phyloP scores from a whole-genome alignment of 2,329 filamentous ascomycete species.

The Beauveria scarabaeidicola region DNA sequence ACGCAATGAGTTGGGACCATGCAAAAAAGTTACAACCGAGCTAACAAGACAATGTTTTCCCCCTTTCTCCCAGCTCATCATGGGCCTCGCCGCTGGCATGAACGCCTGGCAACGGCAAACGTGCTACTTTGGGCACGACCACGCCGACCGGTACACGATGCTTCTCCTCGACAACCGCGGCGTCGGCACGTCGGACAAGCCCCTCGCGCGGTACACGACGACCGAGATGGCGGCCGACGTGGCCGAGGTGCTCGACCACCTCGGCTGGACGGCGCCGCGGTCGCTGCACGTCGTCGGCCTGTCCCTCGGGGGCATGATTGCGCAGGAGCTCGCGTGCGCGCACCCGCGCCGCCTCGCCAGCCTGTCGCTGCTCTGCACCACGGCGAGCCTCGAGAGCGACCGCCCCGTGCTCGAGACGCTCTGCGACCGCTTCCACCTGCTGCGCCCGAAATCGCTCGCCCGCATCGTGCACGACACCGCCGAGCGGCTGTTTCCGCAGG shows the following conservation, averaged over 20 bases:
- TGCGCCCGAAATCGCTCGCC: conserved; percentile 65
- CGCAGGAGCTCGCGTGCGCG: conserved; percentile 64
- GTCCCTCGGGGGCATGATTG: conserved; percentile 87
- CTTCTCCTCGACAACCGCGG: conserved; percentile 79
- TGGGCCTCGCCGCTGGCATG: conserved; percentile 64
- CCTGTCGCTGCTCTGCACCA: conserved; percentile 54
- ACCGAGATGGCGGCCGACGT: conserved; percentile 75
- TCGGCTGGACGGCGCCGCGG: conserved; percentile 54
- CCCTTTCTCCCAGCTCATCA: too few relatives aligned
- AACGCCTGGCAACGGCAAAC: conserved; percentile 77
- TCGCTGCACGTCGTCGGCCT: conserved; percentile 64
- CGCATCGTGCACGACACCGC: conserved; percentile 56
- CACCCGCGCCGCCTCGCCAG: conserved; percentile 45
- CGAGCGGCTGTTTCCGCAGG: conserved; percentile 53
- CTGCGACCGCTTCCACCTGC: conserved; percentile 42
- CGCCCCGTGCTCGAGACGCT: conserved; percentile 58
- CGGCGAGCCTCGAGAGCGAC: conserved; percentile 52
- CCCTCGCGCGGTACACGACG: conserved; percentile 68
- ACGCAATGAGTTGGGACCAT: neutral
- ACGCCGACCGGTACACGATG: conserved; percentile 58
- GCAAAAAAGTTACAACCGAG: neutral
- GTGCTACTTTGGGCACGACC: conserved; percentile 68
- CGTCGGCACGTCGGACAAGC: conserved; percentile 72
- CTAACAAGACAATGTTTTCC: too few relatives aligned
- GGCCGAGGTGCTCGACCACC: conserved; percentile 58